Evolutionary conservation across 176 grass and related monocot genomes (phyloP).

Genomic region (Musa acuminata): DNA sequence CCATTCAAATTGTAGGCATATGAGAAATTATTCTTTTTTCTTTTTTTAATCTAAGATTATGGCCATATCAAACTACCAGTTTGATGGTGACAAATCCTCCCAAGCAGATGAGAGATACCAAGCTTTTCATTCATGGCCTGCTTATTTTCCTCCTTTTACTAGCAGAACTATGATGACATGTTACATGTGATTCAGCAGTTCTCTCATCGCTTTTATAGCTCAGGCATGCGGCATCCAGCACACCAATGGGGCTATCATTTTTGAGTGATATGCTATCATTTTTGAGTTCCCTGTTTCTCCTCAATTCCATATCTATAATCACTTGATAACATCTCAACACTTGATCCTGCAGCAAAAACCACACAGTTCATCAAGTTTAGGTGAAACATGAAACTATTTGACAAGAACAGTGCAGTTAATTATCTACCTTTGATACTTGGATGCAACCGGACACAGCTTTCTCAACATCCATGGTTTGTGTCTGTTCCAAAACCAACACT

Average conservation of each 20-base stretch:
- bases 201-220: slow-evolving; percentile 66
- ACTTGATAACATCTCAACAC: slow-evolving; percentile 58
- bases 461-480: slow-evolving; percentile 43
- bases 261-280: slow-evolving; percentile 24
- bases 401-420: slow-evolving; percentile 4
- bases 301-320: slow-evolving; percentile 58
- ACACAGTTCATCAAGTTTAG: slow-evolving; percentile 7
- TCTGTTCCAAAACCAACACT: slow-evolving; percentile 49
- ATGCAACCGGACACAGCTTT: slow-evolving; percentile 41
- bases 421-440: slow-evolving; percentile 55
- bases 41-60: slow-evolving; percentile 24
- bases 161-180: slow-evolving; percentile 37
- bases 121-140: slow-evolving; percentile 37
- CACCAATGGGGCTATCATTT: slow-evolving; percentile 42
- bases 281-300: slow-evolving; percentile 37
- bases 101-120: slow-evolving; percentile 1
- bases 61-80: neutral
- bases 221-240: slow-evolving; percentile 69
- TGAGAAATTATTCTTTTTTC: slow-evolving; percentile 8
- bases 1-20: slow-evolving; percentile 1
- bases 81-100: slow-evolving; percentile 32
- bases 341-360: slow-evolving; percentile 40
- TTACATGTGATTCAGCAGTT: slow-evolving; percentile 40
- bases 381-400: neutral
- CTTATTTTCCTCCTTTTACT: slow-evolving; percentile 78